Percentiles rank a stretch among this genome's conserved stretches.
These are phyloP conservation scores for Colletotrichum scovillei DNA, from an alignment of 2,329 filamentous ascomycete genomes.

Conservation along the genomic window DNA sequence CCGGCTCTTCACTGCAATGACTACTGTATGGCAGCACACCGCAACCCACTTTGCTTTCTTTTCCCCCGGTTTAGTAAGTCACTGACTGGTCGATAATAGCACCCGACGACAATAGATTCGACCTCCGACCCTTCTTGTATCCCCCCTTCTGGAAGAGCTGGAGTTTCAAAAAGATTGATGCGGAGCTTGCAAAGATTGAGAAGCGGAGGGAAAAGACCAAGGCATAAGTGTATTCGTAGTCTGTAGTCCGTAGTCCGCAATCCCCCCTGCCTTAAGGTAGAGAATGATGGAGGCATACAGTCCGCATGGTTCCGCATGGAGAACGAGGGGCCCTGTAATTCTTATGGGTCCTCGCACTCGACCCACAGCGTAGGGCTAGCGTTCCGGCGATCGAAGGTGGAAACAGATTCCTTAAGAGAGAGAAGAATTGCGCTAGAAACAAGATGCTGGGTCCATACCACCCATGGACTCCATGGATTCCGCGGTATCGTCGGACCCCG, in stretches of 20 bases:
- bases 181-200: constrained; percentile 47
- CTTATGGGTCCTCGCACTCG: neutral
- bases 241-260: neutral
- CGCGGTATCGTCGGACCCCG: neutral
- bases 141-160: constrained; percentile 47
- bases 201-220: constrained; percentile 35
- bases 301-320: too few species aligned
- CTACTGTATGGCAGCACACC: constrained; percentile 24
- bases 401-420: neutral
- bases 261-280: too few species aligned
- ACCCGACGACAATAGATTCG: constrained; percentile 44
- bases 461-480: too few species aligned
- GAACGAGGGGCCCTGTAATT: neutral
- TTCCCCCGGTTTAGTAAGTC: neutral
- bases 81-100: constrained; percentile 25
- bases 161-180: constrained; percentile 54
- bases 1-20: constrained; percentile 36
- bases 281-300: too few species aligned
- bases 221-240: neutral
- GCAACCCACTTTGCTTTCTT: neutral
- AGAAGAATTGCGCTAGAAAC: neutral
- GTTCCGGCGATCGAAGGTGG: neutral
- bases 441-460: neutral
- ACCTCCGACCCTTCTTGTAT: constrained; percentile 42
- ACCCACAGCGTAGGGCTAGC: neutral